These are phyloP conservation scores for Solanum neorickii DNA, from an alignment of 257 asterid genomes.

Conservation along the genomic window DNA sequence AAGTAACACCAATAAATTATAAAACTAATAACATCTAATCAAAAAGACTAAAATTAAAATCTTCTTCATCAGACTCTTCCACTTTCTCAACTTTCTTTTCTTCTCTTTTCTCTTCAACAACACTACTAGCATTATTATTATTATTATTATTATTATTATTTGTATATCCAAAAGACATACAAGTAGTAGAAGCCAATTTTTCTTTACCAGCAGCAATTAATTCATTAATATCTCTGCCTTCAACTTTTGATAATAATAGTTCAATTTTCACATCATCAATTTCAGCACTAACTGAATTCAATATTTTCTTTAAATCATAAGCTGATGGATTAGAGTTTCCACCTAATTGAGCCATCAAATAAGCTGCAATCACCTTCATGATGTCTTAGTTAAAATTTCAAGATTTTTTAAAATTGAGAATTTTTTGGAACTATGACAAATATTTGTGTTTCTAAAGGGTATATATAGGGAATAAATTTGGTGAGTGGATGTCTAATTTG, in stretches of 20 bases:
- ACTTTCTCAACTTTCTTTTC: not conserved
- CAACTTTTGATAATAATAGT: not conserved
- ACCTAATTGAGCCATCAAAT: constrained; percentile 8
- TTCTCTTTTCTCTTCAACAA: not conserved
- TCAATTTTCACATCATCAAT: constrained; percentile 1
- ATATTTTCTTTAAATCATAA: constrained; percentile 2
- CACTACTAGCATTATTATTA: not conserved
- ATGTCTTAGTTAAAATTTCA: not conserved
- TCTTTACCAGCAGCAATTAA: constrained; percentile 4
- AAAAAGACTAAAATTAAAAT: not conserved
- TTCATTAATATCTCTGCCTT: constrained; percentile 4
- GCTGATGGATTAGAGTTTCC: constrained; percentile 3
- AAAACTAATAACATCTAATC: not conserved
- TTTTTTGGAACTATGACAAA: not conserved
- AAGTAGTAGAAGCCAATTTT: constrained; percentile 1
- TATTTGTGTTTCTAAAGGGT: not conserved
- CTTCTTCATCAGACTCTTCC: constrained; percentile 5
- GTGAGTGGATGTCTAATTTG: not conserved
- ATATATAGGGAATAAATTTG: not conserved
- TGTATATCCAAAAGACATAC: not conserved
- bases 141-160: not conserved
- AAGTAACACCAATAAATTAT: not conserved
- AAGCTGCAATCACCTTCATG: constrained; percentile 14
- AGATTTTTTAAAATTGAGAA: not conserved
- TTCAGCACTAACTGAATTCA: constrained; percentile 2